A percentile compares a stretch with the other conserved stretches of the same genome.
Evolutionary conservation across 306 rosid genomes (phyloP).

Genomic region (Gleditsia sinensis): DNA sequence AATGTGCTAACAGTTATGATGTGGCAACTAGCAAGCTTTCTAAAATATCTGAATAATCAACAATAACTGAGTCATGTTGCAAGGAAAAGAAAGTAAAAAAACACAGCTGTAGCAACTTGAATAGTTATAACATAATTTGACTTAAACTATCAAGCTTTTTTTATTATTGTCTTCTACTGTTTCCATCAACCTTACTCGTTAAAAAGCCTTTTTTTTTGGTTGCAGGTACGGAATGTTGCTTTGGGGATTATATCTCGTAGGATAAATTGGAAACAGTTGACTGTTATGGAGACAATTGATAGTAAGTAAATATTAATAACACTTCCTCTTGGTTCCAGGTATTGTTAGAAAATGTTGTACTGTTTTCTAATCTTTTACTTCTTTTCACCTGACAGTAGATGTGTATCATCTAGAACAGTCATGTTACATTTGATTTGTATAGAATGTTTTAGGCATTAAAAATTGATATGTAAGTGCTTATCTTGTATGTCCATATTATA

Average conservation of each 20-base stretch:
- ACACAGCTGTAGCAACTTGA: conserved; percentile 15
- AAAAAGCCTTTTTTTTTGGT: conserved; percentile 26
- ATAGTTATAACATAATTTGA: conserved; percentile 4
- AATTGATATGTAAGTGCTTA: neutral
- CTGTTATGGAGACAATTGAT: conserved; percentile 76
- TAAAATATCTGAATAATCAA: neutral
- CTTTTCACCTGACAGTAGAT: conserved; percentile 13
- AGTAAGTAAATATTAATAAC: conserved; percentile 49
- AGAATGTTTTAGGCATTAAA: neutral
- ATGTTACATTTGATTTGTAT: conserved; percentile 24
- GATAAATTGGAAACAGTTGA: conserved; percentile 81
- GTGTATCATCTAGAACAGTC: conserved; percentile 1
- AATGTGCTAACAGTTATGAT: neutral
- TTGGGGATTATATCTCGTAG: conserved; percentile 90
- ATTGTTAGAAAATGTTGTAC: neutral
- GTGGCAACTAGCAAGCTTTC: neutral
- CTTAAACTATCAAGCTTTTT: neutral
- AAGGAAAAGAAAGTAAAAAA: conserved; percentile 4
- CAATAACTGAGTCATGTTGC: neutral
- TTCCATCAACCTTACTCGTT: neutral
- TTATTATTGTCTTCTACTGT: conserved; percentile 17
- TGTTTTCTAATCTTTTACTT: conserved; percentile 3
- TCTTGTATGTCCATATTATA: neutral
- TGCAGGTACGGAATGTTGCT: conserved; percentile 91
- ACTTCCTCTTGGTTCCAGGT: neutral